These are phyloP conservation scores for Arabis hirsuta DNA, from an alignment of 345 rosid species.

Conservation along the genomic window DNA sequence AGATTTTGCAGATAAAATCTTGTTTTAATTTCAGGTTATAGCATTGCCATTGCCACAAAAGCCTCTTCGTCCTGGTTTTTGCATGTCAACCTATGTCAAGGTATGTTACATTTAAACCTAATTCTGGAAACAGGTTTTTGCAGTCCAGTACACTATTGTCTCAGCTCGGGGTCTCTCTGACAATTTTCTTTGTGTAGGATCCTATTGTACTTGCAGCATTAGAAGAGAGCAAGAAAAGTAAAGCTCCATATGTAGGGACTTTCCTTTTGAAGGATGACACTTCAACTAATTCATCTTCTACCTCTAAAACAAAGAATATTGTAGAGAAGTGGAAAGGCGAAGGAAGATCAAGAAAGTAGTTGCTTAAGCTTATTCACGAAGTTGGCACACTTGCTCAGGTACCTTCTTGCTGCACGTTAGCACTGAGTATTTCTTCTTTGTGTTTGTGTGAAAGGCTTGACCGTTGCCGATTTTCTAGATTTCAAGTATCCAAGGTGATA, in stretches of 20 bases:
- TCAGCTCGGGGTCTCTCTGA: too few species aligned
- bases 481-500: constrained; percentile 80
- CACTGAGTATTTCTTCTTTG: not conserved
- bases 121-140: not conserved
- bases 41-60: constrained; percentile 67
- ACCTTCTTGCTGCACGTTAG: constrained; percentile 14
- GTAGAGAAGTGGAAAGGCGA: constrained; percentile 32
- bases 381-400: constrained; percentile 97
- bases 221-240: too few species aligned
- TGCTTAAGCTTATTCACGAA: constrained; percentile 74
- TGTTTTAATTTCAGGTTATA: constrained; percentile 60
- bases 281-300: too few species aligned
- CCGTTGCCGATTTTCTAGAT: constrained; percentile 53
- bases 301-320: constrained; percentile 67
- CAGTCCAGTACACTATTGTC: too few species aligned
- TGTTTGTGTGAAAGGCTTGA: not conserved
- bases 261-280: too few species aligned
- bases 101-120: constrained; percentile 43
- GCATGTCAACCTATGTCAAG: constrained; percentile 93
- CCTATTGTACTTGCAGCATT: too few species aligned
- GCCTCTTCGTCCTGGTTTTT: constrained; percentile 90
- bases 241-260: too few species aligned
- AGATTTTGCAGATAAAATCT: too few species aligned
- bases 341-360: too few species aligned
- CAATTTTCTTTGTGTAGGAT: constrained; percentile 15